These are phyloP conservation scores for Flaveria sonorensis DNA, from an alignment of 129 eudicot species.

Conservation along the genomic window DNA sequence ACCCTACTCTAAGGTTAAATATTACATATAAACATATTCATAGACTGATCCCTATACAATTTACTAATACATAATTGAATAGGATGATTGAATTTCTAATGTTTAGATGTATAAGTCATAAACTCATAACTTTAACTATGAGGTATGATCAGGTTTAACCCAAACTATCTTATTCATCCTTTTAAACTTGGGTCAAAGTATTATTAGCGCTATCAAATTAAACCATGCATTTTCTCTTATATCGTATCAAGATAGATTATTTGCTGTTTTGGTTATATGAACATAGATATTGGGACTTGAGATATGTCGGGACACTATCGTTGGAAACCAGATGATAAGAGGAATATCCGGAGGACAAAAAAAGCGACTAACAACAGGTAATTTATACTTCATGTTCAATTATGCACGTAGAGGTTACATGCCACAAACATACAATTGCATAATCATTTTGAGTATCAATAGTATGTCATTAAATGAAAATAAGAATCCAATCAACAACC, in stretches of 20 bases:
- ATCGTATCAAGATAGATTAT: neutral
- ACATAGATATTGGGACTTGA: conserved; percentile 67
- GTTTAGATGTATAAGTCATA: no score
- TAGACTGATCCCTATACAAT: no score
- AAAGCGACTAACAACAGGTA: conserved; percentile 77
- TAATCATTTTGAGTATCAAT: neutral
- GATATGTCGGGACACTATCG: conserved; percentile 73
- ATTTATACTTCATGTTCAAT: neutral
- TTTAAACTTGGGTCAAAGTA: no score
- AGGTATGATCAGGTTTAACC: no score
- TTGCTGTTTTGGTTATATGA: conserved; percentile 2
- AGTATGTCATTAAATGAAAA: neutral
- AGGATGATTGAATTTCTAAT: no score
- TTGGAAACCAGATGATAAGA: conserved; percentile 81
- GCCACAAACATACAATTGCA: neutral
- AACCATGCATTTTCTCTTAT: neutral
- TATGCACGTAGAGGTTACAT: neutral
- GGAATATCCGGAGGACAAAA: conserved; percentile 96
- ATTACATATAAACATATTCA: no score
- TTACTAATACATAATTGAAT: no score
- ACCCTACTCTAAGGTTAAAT: no score
- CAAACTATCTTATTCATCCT: no score
- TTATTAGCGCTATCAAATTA: no score
- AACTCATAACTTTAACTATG: no score
- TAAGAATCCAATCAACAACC: neutral